Evolutionary conservation across 1,139 yeast genomes (phyloP).

Genomic region (Candida glucosophila): DNA sequence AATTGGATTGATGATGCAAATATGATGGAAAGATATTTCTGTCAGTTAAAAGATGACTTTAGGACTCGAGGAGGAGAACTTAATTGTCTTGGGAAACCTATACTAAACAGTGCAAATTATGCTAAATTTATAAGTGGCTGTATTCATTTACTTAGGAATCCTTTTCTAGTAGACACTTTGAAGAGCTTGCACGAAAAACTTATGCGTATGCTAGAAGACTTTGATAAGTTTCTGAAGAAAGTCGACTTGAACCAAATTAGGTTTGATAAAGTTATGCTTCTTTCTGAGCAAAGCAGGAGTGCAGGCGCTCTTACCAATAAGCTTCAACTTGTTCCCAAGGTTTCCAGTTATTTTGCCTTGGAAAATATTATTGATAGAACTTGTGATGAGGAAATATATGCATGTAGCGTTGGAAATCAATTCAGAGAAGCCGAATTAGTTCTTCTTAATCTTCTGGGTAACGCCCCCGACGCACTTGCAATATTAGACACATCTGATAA

Average conservation of each 20-base stretch:
- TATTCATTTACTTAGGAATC: slow-evolving; percentile 22
- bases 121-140: slow-evolving; percentile 20
- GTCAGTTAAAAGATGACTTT: slow-evolving; percentile 2
- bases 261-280: slow-evolving; percentile 26
- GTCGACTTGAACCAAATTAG: slow-evolving; percentile 23
- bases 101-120: slow-evolving; percentile 24
- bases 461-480: slow-evolving; percentile 29
- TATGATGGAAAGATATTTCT: slow-evolving; percentile 25
- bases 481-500: slow-evolving; percentile 15
- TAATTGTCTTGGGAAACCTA: slow-evolving; percentile 20
- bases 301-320: slow-evolving; percentile 1
- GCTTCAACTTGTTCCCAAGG: slow-evolving; percentile 10
- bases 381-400: slow-evolving; percentile 12
- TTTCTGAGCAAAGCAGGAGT: slow-evolving; percentile 11
- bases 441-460: slow-evolving; percentile 20
- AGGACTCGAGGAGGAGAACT: slow-evolving; percentile 5
- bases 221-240: slow-evolving; percentile 9
- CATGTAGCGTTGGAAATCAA: slow-evolving; percentile 5
- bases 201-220: slow-evolving; percentile 12
- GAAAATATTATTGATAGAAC: slow-evolving; percentile 31
- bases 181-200: slow-evolving; percentile 11
- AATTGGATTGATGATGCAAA: slow-evolving; percentile 28
- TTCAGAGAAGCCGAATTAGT: slow-evolving; percentile 19
- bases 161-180: slow-evolving; percentile 31
- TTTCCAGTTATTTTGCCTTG: slow-evolving; percentile 32